These are phyloP conservation scores for Asterionellopsis glacialis DNA, from an alignment of 108 stramenopile genomes.

Conservation along the genomic window DNA sequence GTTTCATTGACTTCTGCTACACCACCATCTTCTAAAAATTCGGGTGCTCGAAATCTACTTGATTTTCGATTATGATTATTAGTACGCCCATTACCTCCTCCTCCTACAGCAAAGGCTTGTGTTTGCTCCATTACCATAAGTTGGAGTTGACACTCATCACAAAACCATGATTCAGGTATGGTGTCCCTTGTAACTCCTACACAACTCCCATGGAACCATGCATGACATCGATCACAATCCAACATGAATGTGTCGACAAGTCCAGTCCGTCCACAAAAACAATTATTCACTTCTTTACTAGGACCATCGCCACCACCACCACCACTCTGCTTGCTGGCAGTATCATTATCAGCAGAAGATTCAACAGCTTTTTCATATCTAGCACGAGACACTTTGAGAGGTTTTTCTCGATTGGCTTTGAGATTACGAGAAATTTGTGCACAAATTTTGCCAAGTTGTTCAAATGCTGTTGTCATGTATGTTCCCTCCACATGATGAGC, in stretches of 20 bases:
- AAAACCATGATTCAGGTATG: slow-evolving; percentile 66
- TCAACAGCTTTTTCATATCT: neutral
- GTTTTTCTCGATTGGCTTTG: slow-evolving; percentile 42
- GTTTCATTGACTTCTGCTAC: slow-evolving; percentile 13
- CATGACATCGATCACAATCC: slow-evolving; percentile 81
- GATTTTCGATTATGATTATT: slow-evolving; percentile 11
- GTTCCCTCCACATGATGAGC: slow-evolving; percentile 46
- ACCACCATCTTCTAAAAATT: slow-evolving; percentile 11
- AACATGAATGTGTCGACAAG: slow-evolving; percentile 68
- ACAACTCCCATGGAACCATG: slow-evolving; percentile 71
- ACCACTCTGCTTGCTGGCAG: neutral
- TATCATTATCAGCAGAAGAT: neutral
- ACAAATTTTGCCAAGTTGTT: slow-evolving; percentile 81
- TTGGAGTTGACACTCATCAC: slow-evolving; percentile 78
- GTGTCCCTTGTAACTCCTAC: slow-evolving; percentile 64
- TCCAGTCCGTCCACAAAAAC: slow-evolving; percentile 60
- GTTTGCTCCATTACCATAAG: slow-evolving; percentile 41
- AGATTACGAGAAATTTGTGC: slow-evolving; percentile 59
- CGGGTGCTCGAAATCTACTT: neutral
- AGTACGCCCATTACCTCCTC: neutral
- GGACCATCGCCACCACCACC: neutral
- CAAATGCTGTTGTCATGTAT: slow-evolving; percentile 78
- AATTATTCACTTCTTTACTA: slow-evolving; percentile 37
- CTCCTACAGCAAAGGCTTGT: slow-evolving; percentile 23
- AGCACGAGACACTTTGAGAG: slow-evolving; percentile 24